Evolutionary conservation across 495 filamentous ascomycete genomes (phyloP).

Genomic region (Aspergillus cavernicola): DNA sequence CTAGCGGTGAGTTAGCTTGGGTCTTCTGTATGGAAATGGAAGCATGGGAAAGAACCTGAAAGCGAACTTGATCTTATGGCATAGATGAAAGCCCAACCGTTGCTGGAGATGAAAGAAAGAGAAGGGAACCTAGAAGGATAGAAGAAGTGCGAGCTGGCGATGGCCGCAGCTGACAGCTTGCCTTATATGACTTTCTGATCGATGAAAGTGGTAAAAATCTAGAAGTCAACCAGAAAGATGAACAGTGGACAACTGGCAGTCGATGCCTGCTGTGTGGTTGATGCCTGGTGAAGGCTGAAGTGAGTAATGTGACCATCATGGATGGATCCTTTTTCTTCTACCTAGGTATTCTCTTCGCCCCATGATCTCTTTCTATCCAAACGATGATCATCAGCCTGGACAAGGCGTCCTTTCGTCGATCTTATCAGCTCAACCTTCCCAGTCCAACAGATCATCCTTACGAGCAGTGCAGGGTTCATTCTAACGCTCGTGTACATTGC

Average conservation of each 20-base stretch:
- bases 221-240: no score
- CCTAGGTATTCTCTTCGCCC: neutral
- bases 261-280: neutral
- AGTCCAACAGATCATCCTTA: no score
- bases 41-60: neutral
- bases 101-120: no score
- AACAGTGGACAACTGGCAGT: neutral
- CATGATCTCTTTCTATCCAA: no score
- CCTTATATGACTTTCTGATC: no score
- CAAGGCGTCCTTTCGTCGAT: neutral
- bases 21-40: neutral
- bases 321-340: neutral
- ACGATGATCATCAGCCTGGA: neutral
- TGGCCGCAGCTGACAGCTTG: neutral
- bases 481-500: neutral
- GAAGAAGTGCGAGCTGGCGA: no score
- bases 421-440: neutral
- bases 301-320: neutral
- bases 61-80: neutral
- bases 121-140: no score
- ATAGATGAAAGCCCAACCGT: no score
- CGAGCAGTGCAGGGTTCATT: neutral
- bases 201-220: no score
- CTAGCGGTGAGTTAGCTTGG: slow-evolving; percentile 9
- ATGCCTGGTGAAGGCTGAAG: slow-evolving; percentile 2